phyloP scores from a whole-genome alignment of 2,329 filamentous ascomycete species.

The Phyllosticta capitalensis region DNA sequence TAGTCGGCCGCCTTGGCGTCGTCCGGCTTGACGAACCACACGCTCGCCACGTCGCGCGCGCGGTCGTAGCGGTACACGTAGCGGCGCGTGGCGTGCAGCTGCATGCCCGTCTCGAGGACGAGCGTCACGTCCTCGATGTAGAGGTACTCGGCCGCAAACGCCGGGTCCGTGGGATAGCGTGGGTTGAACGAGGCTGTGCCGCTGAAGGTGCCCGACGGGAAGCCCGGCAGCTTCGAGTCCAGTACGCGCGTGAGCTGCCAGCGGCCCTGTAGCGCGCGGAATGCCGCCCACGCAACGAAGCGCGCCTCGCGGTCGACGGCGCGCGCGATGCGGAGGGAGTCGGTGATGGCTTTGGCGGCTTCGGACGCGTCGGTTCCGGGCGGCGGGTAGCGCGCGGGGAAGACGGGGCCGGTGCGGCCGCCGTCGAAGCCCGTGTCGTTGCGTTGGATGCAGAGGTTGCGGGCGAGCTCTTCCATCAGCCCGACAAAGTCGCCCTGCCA shows the following conservation, averaged over 20 bases:
- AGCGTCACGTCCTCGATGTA: constrained; percentile 61
- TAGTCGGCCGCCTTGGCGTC: constrained; percentile 56
- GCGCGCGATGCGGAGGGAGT: constrained; percentile 33
- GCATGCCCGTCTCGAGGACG: constrained; percentile 43
- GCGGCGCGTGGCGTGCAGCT: constrained; percentile 51
- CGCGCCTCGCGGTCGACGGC: constrained; percentile 35
- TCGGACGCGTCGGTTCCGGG: constrained; percentile 26
- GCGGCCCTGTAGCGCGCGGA: constrained; percentile 58
- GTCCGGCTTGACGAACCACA: constrained; percentile 60
- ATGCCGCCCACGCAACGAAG: constrained; percentile 58
- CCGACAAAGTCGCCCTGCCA: constrained; percentile 77
- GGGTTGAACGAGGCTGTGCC: constrained; percentile 58
- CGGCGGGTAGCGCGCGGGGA: constrained; percentile 24
- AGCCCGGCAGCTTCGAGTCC: constrained; percentile 44
- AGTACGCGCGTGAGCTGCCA: constrained; percentile 57
- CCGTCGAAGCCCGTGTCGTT: constrained; percentile 26
- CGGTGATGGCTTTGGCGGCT: constrained; percentile 35
- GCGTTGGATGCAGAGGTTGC: constrained; percentile 45
- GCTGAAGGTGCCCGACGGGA: constrained; percentile 56
- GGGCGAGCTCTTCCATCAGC: constrained; percentile 61
- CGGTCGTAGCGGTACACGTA: constrained; percentile 63
- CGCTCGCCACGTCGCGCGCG: constrained; percentile 47
- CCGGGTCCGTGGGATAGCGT: constrained; percentile 40
- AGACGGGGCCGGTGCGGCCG: constrained; percentile 42
- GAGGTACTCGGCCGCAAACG: constrained; percentile 46